Base-by-base conservation (phyloP, 805 yeast genomes). In the Candida patagonica region DNA sequence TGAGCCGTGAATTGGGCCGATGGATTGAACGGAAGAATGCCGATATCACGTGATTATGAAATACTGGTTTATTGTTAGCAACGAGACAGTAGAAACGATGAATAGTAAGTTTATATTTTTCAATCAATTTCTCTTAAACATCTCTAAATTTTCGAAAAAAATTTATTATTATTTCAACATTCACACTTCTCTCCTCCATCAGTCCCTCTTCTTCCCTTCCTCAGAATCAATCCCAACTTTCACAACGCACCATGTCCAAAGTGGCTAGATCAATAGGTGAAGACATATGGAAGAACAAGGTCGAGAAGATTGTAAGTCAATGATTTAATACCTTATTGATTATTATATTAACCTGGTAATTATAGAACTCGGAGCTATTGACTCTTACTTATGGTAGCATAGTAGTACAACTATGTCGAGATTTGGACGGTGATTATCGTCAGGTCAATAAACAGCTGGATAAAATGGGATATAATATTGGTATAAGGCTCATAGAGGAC, bases 381-480 rank as follows among this genome's bases (percentile, higher is more conserved):
- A 85, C 95, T n/a, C 65, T 92, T 43, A 89, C 96, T 1, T 92
- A 92, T 53, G 98, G 98, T 7, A 79, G 95, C 2, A 76, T 92
- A 35, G 97, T 92, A 35, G 76, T 94, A 10, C 96, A 89, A 54
- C 65, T 92, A 39, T 87, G 95, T 56, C 75, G 79, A 43, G 97
- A 92, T 55, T 79, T 73, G 59, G 72, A 79, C 40, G 70, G 75
- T 47, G 83, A 88, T 59, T 88, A 85, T 58, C 57, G 55, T 5
- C 78, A 78, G 52, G 95, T 92, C 42, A 92, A 92, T 56, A 66
- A 67, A 38, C 94, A 89, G 55, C 67, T 92, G 37, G 95, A 80
- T 53, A 74, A 76, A 47, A 89, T 92, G 97, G 98, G 98, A 1
- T 85, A 88, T 60, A 87, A 84, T 57, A 92, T 92, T 30, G 98